Base-by-base conservation (phyloP, 225 moss, liverwort and hornwort species). In the Sphagnum contortum region DNA sequence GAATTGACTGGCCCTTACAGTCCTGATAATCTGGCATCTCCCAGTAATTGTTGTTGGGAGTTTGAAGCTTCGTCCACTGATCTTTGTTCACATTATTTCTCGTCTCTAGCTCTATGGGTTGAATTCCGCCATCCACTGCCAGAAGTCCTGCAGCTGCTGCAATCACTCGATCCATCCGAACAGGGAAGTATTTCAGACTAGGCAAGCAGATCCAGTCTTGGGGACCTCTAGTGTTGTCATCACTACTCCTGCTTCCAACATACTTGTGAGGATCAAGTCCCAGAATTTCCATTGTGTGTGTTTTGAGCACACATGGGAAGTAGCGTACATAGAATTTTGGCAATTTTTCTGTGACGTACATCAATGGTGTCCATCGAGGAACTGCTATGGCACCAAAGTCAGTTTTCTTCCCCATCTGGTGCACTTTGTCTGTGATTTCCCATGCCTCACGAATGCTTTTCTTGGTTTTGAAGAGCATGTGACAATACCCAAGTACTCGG, bases 171-270 rank as follows among this genome's bases (percentile, higher is more conserved):
- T 53, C 47, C 6, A 65, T 44, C 2, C 45, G 4, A 4, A 6
- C 6, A 3, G 8, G 52, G 7, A 11, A 44, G 65, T 52, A 65
- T 10, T 12, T 29, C 6, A 65, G 50, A 45, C 46, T 55, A 45
- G 65, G 65, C 29, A 65, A 45, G 14, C 12, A 52, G 8, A 65
- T 5, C 65, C 65, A 65, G 12, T 64, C 12, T 12, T 64, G 13
- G 47, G 64, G 9, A 48, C 13, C 7, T 49, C 48, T 45, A 2
- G 3, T 13, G 13, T 12, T 3, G 48, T 29, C 29, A 29, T 29
- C 47, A n/a, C 3, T 8, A 12, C 9, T 29, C 14, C 6, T 29
- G 53, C 9, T 8, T 4, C 10, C 12, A 45, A 6, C 44, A 45
- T 65, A 4, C 8, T 5, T 3, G 7, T 65, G 49, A 2, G 44